Evolutionary conservation across 805 yeast genomes (phyloP), one percentile per base, ranked within the genome.

Genomic region (Saccharomyces jurei): DNA sequence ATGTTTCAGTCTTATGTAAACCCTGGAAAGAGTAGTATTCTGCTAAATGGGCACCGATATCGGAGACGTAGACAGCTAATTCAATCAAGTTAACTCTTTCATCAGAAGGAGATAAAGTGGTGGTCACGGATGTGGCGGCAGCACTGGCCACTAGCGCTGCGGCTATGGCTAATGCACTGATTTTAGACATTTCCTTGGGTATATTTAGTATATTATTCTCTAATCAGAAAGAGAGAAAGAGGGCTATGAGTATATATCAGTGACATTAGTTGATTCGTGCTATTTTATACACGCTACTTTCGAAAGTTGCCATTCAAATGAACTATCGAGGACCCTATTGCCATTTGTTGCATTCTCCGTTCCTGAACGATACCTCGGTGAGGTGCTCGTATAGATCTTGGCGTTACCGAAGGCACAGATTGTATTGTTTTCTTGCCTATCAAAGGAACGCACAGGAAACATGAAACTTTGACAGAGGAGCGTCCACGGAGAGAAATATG

Each of bases 151-250:
- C 28, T 46, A 56, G 32, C 17, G 55, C 54, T 26, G 49, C 31
- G 44, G 48, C 44, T 1, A 21, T 17, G 9, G 44, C 64, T 14
- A 76, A 68, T 17, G 41, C 74, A 73, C 50, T 73, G 74, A 10
- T 58, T 51, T 25, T 61, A 58, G 22, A 10, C 44, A 36, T 36
- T 36, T 60, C 56, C 11, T 61, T 60, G 11, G 56, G 41, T 50
- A 58, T 59, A 50, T 50, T 50, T 49, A 58, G 6, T 36, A 36
- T 36, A 56, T 2, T 36, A 36, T 8, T n/a, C 5, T 17, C 9
- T 17, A 17, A 36, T 6, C 17, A 3, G 3, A 36, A 21, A 36
- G 25, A 3, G 4, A n/a, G 10, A 17, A 36, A 36, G 11, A 36
- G 10, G 11, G 17, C 6, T 6, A 17, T 36, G 11, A 3, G 22